Conservation (phyloP, 2,329 filamentous ascomycete genomes). For the Tympanopsis confertula region DNA sequence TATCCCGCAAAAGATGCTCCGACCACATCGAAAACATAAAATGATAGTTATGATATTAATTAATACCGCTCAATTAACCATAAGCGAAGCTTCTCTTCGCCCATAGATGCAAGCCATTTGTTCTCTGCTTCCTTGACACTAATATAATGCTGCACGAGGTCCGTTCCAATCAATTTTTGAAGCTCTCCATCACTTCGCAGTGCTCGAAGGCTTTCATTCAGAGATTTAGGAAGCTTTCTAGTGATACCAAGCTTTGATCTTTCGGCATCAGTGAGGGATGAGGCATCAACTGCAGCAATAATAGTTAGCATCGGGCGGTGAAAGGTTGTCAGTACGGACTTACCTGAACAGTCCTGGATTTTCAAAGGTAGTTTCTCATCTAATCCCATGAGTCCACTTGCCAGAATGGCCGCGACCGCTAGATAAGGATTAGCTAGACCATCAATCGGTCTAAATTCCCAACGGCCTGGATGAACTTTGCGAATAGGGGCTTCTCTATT, state of each 20-base stretch:
- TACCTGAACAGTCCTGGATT: neutral
- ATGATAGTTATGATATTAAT: no score
- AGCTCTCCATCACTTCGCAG: slow-evolving; percentile 22
- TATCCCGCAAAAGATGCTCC: no score
- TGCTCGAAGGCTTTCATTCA: slow-evolving; percentile 23
- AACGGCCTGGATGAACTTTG: slow-evolving; percentile 33
- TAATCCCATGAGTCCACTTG: slow-evolving; percentile 35
- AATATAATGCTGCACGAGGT: slow-evolving; percentile 22
- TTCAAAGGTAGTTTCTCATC: neutral
- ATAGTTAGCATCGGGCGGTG: slow-evolving; percentile 5
- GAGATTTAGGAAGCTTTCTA: slow-evolving; percentile 19
- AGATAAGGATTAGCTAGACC: slow-evolving; percentile 49
- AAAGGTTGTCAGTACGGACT: neutral
- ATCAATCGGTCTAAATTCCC: slow-evolving; percentile 44
- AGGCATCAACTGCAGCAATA: slow-evolving; percentile 15
- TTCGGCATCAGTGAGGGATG: slow-evolving; percentile 15
- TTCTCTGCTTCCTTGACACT: slow-evolving; percentile 25
- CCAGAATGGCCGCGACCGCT: slow-evolving; percentile 35
- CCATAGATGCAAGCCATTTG: slow-evolving; percentile 26
- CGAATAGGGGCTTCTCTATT: slow-evolving; percentile 43
- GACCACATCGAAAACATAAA: no score
- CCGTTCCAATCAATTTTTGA: slow-evolving; percentile 16
- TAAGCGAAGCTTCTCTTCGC: slow-evolving; percentile 6
- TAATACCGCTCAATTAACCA: neutral
- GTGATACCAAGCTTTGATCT: slow-evolving; percentile 23